Percentiles rank a stretch among this genome's conserved stretches.
Evolutionary conservation across 2,329 filamentous ascomycete genomes (phyloP).

Genomic region (Lachnellula willkommii): DNA sequence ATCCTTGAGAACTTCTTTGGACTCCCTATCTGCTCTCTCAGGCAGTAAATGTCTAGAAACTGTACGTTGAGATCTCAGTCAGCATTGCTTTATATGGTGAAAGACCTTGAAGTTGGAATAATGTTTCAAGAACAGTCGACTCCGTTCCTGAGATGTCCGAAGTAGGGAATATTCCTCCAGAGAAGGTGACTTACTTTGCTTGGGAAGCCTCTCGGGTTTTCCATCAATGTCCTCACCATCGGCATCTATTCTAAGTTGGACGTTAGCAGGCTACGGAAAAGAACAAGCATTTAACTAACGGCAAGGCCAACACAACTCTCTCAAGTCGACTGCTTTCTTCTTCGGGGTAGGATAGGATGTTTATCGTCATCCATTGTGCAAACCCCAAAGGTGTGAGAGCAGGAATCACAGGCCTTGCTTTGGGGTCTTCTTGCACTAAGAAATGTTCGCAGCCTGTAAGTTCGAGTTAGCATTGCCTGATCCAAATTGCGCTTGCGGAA

Average conservation of each 20-base stretch:
- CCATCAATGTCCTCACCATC: conserved; percentile 54
- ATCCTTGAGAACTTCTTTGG: conserved; percentile 55
- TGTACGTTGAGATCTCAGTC: too few species aligned
- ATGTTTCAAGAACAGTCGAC: too few species aligned
- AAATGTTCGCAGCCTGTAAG: conserved; percentile 60
- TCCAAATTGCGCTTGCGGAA: conserved; percentile 21
- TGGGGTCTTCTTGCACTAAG: conserved; percentile 51
- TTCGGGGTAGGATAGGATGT: conserved; percentile 72
- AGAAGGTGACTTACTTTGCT: conserved; percentile 42
- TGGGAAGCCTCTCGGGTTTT: conserved; percentile 68
- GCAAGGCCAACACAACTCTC: conserved; percentile 62
- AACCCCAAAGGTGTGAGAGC: conserved; percentile 65
- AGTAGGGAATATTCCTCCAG: too few species aligned
- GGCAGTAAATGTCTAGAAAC: conserved; percentile 70
- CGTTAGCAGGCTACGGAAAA: too few species aligned
- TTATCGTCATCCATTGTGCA: conserved; percentile 63
- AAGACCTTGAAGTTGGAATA: too few species aligned
- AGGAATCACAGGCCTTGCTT: conserved; percentile 53
- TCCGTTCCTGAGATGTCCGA: too few species aligned
- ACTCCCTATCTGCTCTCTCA: conserved; percentile 46
- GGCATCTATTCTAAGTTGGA: conserved; percentile 41
- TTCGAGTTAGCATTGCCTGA: conserved; percentile 41
- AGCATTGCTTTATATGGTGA: too few species aligned
- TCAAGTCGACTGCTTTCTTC: conserved; percentile 66
- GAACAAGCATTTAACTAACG: conserved; percentile 28